Percentiles rank a stretch among this genome's conserved stretches.
phyloP scores from a whole-genome alignment of 139 green algal genomes.

The Haematococcus lacustris region DNA sequence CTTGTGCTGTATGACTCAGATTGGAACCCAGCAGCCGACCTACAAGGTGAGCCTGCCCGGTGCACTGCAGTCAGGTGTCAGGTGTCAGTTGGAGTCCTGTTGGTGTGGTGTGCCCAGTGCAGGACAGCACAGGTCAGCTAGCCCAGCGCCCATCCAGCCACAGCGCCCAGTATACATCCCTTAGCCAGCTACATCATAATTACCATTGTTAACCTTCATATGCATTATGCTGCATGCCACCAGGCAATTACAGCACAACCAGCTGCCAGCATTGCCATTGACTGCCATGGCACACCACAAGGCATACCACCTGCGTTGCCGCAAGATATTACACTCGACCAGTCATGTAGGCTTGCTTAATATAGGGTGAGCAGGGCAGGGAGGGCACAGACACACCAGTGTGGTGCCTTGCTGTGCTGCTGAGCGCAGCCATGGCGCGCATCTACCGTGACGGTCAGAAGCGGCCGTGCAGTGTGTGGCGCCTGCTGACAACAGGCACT shows the following conservation, averaged over 20 bases:
- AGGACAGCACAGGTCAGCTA: background rate
- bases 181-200: background rate
- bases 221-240: too few relatives aligned
- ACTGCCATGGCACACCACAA: background rate
- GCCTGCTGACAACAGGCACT: slow-evolving; percentile 70
- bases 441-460: slow-evolving; percentile 82
- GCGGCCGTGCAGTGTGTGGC: slow-evolving; percentile 66
- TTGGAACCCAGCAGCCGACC: slow-evolving; percentile 49
- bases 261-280: background rate
- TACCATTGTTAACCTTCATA: background rate
- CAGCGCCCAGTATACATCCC: background rate
- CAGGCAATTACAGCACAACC: background rate
- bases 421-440: slow-evolving; percentile 70
- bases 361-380: background rate
- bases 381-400: slow-evolving; percentile 44
- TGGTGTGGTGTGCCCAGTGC: slow-evolving; percentile 1
- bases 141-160: background rate
- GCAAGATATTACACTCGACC: background rate
- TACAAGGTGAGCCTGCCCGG: too few relatives aligned
- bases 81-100: background rate
- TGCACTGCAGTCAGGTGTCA: too few relatives aligned
- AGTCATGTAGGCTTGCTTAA: background rate
- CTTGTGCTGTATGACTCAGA: slow-evolving; percentile 62
- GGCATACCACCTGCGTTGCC: background rate
- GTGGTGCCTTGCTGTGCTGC: slow-evolving; percentile 59